These are phyloP conservation scores for Aspergillus quadricinctus DNA, from an alignment of 2,329 filamentous ascomycete genomes.

Conservation along the genomic window DNA sequence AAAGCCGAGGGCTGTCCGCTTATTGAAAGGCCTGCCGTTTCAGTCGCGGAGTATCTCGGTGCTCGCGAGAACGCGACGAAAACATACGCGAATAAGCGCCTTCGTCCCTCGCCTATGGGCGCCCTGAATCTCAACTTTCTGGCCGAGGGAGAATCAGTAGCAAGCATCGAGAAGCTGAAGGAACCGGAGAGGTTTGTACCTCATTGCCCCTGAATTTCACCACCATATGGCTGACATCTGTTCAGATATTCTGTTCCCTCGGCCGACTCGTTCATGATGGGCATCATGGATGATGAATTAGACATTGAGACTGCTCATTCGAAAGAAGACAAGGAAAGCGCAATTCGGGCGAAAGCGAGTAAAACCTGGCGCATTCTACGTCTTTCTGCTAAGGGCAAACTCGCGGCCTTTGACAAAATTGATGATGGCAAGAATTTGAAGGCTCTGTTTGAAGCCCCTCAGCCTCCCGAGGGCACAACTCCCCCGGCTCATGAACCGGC, in stretches of 20 bases:
- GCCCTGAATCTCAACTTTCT: slow-evolving; percentile 76
- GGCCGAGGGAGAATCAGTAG: slow-evolving; percentile 57
- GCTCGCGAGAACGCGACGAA: slow-evolving; percentile 64
- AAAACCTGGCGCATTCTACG: slow-evolving; percentile 88
- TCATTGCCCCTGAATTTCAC: background rate
- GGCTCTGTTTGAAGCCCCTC: slow-evolving; percentile 41
- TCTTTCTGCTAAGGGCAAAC: slow-evolving; percentile 67
- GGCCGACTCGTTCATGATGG: slow-evolving; percentile 64
- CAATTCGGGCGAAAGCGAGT: slow-evolving; percentile 71
- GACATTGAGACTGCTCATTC: slow-evolving; percentile 77
- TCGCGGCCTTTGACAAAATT: slow-evolving; percentile 79
- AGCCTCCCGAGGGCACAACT: slow-evolving; percentile 12
- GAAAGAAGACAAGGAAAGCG: slow-evolving; percentile 55
- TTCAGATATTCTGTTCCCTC: slow-evolving; percentile 63
- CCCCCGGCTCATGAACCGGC: slow-evolving; percentile 16
- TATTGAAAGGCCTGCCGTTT: slow-evolving; percentile 72
- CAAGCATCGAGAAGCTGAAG: slow-evolving; percentile 66
- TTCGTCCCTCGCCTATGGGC: slow-evolving; percentile 65
- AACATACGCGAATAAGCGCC: slow-evolving; percentile 65
- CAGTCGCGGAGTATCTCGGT: slow-evolving; percentile 63
- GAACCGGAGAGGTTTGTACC: slow-evolving; percentile 49
- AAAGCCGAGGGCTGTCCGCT: slow-evolving; percentile 90
- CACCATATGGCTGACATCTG: slow-evolving; percentile 10
- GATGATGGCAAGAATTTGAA: slow-evolving; percentile 72
- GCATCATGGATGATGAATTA: slow-evolving; percentile 74